Conservation (phyloP, 1,139 yeast species). For the Saccharomyces hybrid region DNA sequence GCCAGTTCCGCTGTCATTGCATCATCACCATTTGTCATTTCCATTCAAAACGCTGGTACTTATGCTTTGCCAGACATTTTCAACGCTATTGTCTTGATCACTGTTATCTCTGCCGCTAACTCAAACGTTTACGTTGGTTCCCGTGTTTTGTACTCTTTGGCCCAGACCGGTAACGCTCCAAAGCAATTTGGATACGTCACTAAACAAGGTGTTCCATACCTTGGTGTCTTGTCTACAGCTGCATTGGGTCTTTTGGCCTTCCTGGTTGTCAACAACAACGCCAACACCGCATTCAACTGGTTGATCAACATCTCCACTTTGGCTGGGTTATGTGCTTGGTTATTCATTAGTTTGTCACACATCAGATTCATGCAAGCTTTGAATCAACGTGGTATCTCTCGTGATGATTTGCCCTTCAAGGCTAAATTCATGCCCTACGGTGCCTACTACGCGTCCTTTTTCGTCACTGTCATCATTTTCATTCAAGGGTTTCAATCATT, state of each 20-base stretch:
- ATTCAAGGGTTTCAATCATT: slow-evolving; percentile 59
- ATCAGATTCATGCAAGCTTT: slow-evolving; percentile 57
- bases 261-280: slow-evolving; percentile 54
- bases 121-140: slow-evolving; percentile 76
- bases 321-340: slow-evolving; percentile 70
- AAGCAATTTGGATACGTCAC: slow-evolving; percentile 48
- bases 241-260: slow-evolving; percentile 59
- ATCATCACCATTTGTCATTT: slow-evolving; percentile 71
- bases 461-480: slow-evolving; percentile 46
- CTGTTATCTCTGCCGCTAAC: slow-evolving; percentile 74
- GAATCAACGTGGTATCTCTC: slow-evolving; percentile 49
- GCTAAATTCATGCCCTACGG: slow-evolving; percentile 56
- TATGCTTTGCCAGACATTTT: slow-evolving; percentile 60
- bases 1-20: slow-evolving; percentile 39
- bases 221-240: slow-evolving; percentile 47
- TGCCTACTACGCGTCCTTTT: slow-evolving; percentile 51
- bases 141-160: slow-evolving; percentile 64
- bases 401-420: slow-evolving; percentile 62
- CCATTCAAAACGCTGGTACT: slow-evolving; percentile 64
- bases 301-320: slow-evolving; percentile 74
- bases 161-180: slow-evolving; percentile 59
- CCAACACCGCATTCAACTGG: slow-evolving; percentile 75
- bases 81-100: slow-evolving; percentile 64
- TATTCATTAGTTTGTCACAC: slow-evolving; percentile 57
- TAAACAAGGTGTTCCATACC: slow-evolving; percentile 58